Evolutionary conservation across 345 rosid genomes (phyloP), one percentile per base, ranked within the genome.

Genomic region (Diplotaxis tenuifolia): DNA sequence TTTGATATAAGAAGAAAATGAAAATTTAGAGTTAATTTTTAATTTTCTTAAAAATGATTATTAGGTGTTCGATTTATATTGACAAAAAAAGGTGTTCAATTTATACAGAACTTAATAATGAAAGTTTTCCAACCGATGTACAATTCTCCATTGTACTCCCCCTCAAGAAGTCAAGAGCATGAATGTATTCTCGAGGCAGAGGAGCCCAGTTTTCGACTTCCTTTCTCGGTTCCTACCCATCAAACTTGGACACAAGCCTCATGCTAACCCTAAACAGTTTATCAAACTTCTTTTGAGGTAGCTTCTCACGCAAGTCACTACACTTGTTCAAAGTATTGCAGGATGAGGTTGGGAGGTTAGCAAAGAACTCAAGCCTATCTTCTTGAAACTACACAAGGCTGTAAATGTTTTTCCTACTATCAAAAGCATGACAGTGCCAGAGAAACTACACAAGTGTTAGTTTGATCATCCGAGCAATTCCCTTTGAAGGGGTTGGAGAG

Each of bases 341-440:
- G 19, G 82, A 52, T 66, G 96, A 86, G 15, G 89, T 84, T 36
- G 97, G 96, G 75, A 94, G 91, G 83, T 85, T 88, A 50, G 91
- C 65, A 79, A 85, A 91, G 83, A 94, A 80, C 68, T 94, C 97
- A 67, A 91, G 86, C 86, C 87, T 85, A 74, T 94, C 95, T 31
- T 86, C 85, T 71, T 83, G 88, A 77, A 94, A 89, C 64, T 94
- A 91, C 15, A 91, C 82, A 3, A 90, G 86, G 31, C 97, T 91
- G 55, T 87, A 94, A 31, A 94, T 82, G 78, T 86, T 91, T 75
- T 86, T 84, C 64, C 97, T 79, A 55, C 97, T 96, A 73, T 94
- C 97, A 77, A 86, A 94, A 0, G 95, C 91, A 0, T 92, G 27
- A 40, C 47, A 76, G 86, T 81, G 65, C 90, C 90, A 11, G 86